Evolutionary conservation across 1,284 basidiomycete genomes (phyloP).

Genomic region (Rhodotorula sp.): DNA sequence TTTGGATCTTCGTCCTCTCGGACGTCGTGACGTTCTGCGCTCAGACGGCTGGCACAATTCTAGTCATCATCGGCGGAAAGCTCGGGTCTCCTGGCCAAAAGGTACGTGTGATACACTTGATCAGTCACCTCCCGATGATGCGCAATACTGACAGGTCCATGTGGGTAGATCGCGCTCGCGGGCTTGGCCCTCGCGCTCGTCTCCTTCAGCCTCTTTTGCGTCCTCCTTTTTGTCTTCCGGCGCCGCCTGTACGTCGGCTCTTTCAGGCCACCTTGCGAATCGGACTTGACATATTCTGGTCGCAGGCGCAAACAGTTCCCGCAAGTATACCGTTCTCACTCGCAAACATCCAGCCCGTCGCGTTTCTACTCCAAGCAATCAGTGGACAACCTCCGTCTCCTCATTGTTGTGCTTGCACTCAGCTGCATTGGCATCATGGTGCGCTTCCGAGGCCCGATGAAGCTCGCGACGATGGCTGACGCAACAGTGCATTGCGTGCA

Average conservation of each 20-base stretch:
- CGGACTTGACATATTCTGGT: accelerated
- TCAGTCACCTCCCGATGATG: background rate
- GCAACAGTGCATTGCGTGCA: background rate
- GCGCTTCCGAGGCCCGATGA: background rate
- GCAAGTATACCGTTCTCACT: background rate
- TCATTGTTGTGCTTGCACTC: slow-evolving; percentile 17
- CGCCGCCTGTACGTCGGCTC: background rate
- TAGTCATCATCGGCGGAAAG: background rate
- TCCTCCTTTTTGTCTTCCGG: slow-evolving; percentile 32
- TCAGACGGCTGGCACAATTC: slow-evolving; percentile 23
- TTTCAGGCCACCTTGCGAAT: background rate
- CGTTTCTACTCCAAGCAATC: slow-evolving; percentile 1
- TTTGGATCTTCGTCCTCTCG: slow-evolving; percentile 43
- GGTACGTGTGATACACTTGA: too few species aligned
- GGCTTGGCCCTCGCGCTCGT: slow-evolving; percentile 40
- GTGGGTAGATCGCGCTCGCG: slow-evolving; percentile 25
- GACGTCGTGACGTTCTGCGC: slow-evolving; percentile 47
- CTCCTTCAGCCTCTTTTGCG: slow-evolving; percentile 37
- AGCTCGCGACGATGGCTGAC: background rate
- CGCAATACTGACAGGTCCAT: background rate
- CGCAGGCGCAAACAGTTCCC: background rate
- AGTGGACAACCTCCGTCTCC: slow-evolving; percentile 14
- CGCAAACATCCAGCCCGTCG: background rate
- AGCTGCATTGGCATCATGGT: slow-evolving; percentile 20
- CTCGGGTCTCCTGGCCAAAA: too few species aligned